These are phyloP conservation scores for Aspergillus novoparasiticus DNA, from an alignment of 2,329 filamentous ascomycete species.

Conservation along the genomic window DNA sequence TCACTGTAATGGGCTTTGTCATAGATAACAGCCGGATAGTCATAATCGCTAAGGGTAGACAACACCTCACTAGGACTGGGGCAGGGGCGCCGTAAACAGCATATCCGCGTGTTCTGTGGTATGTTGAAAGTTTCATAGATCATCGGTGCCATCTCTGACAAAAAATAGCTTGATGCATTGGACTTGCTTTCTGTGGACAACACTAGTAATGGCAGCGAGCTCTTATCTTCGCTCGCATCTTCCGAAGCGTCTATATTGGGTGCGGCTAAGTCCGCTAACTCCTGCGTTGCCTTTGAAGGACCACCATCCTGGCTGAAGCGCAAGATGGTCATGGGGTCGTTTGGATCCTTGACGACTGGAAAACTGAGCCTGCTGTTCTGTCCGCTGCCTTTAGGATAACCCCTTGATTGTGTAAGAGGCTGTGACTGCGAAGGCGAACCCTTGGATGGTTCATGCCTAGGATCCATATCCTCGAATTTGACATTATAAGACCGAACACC, in stretches of 20 bases:
- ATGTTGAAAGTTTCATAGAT: constrained; percentile 36
- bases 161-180: constrained; percentile 19
- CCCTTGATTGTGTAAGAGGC: constrained; percentile 28
- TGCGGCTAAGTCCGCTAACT: constrained; percentile 15
- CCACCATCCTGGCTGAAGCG: constrained; percentile 68
- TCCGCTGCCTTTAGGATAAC: constrained; percentile 30
- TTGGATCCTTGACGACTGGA: constrained; percentile 75
- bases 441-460: neutral
- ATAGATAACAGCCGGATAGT: constrained; percentile 71
- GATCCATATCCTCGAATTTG: neutral
- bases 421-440: constrained; percentile 22
- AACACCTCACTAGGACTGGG: constrained; percentile 50
- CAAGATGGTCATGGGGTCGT: constrained; percentile 63
- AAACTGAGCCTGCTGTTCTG: constrained; percentile 61
- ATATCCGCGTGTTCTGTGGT: constrained; percentile 21
- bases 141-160: constrained; percentile 21
- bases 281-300: constrained; percentile 52
- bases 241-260: constrained; percentile 8
- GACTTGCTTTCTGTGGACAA: constrained; percentile 21
- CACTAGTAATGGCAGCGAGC: constrained; percentile 22
- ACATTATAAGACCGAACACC: neutral
- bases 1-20: constrained; percentile 84
- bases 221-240: constrained; percentile 8
- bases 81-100: constrained; percentile 28
- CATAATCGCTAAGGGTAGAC: constrained; percentile 58